Evolutionary conservation across 2,329 filamentous ascomycete genomes (phyloP).

Genomic region (Cryphonectria nitschkei): DNA sequence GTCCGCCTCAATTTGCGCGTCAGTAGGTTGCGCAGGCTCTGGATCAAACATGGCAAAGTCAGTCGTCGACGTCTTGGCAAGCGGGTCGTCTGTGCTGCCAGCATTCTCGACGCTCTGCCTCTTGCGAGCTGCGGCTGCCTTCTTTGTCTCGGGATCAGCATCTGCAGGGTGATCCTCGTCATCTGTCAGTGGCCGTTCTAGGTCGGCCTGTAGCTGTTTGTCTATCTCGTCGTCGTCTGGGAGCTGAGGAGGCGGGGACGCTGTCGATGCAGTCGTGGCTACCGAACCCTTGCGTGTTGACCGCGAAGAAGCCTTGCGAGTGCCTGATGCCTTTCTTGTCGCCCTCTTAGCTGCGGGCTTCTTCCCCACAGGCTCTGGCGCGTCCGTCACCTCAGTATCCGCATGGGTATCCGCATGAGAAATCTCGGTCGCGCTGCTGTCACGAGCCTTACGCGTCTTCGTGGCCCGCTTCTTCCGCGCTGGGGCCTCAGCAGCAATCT

Average conservation of each 20-base stretch:
- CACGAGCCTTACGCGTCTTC: constrained; percentile 51
- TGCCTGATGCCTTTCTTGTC: constrained; percentile 45
- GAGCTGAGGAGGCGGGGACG: constrained; percentile 44
- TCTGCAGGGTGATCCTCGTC: constrained; percentile 50
- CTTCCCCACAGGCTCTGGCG: constrained; percentile 36
- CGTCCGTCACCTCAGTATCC: constrained; percentile 48
- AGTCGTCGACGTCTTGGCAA: constrained; percentile 35
- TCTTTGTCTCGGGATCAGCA: constrained; percentile 51
- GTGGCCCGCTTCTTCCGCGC: constrained; percentile 64
- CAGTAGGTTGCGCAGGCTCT: constrained; percentile 47
- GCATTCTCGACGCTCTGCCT: constrained; percentile 34
- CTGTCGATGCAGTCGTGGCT: constrained; percentile 50
- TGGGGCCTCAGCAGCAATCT: constrained; percentile 50
- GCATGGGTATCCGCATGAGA: constrained; percentile 45
- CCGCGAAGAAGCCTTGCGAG: constrained; percentile 50
- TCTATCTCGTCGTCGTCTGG: constrained; percentile 69
- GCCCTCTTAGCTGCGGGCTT: constrained; percentile 44
- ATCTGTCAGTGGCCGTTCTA: constrained; percentile 60
- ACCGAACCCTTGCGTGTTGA: constrained; percentile 39
- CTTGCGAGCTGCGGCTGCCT: constrained; percentile 36
- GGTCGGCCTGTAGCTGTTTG: constrained; percentile 65
- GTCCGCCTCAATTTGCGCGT: constrained; percentile 56
- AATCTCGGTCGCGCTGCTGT: constrained; percentile 48
- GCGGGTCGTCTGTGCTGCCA: constrained; percentile 21
- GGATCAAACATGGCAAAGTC: constrained; percentile 60